Base-by-base conservation (phyloP, 1,139 yeast species). In the Pichia sp. region DNA sequence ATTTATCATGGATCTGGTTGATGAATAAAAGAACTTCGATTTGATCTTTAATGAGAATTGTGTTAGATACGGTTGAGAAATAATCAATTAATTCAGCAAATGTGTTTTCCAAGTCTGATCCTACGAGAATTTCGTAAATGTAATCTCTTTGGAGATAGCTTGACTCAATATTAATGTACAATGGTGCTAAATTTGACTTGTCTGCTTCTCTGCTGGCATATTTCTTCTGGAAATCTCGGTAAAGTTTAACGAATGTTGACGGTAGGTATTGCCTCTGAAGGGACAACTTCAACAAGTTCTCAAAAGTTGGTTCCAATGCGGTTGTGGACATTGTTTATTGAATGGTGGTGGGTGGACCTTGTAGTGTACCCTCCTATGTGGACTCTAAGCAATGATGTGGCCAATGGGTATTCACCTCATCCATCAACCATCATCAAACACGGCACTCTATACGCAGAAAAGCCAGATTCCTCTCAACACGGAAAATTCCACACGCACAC, bases 71-170 rank as follows among this genome's bases (percentile, higher is more conserved):
- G 7, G 20, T 30, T 2, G 53, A 42, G 34, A 61, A 60, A 19
- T 59, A 51, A 17, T 40, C 39, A 2, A 44, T 31, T 50, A 47
- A 28, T 56, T 59, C 51, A 4, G 57, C 58, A 36, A 53, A 56
- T 10, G 50, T 52, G 38, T 58, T 57, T 19, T 57, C 51, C 12
- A 57, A 43, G 35, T 60, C 66, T 28, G 54, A 47, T 10, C 51
- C 56, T 4, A 62, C 53, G 19, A 61, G 46, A 12, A 59, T 47
- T 42, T 61, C 64, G 38, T 50, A 56, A 5, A 61, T 57, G 38
- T 61, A 63, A 15, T 49, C 51, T 41, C 62, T 48, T 44, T 60
- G 61, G 6, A 56, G 40, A 9, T 54, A 52, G 15, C 45, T 45
- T 17, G 38, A 22, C 2, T 57, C 47, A 27, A 56, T 51, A 15